Evolutionary conservation across 1,139 yeast species (phyloP), one percentile per base, ranked within the genome.

Genomic region (Suhomyces bribrorum): DNA sequence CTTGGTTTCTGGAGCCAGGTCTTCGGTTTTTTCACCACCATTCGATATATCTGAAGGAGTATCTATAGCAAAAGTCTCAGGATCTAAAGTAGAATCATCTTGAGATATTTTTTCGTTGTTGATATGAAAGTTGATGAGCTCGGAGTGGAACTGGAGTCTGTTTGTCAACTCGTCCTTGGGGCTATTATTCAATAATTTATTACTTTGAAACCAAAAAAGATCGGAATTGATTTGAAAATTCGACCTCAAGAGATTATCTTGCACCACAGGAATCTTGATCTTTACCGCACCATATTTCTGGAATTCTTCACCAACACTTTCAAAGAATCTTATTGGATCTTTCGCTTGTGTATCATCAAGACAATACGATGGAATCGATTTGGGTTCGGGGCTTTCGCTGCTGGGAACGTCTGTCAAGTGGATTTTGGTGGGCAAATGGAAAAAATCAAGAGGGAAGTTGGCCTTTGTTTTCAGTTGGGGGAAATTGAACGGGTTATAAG

Each of bases 251-350:
- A 77, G 38, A 8, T 41, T 54, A 12, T 69, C 51, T 14, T 61
- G 50, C 64, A 73, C 36, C 51, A 57, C 40, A 0, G 86, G 84
- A 0, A 85, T 77, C n/a, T 72, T 66, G 14, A 88, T 62, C 56
- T 86, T 87, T 20, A 86, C 69, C n/a, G 90, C 92, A 1, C 96
- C 96, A 53, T 69, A 74, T 32, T 65, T 53, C 37, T 57, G 57
- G 1, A 88, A 90, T 6, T 65, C 44, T 4, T 62, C 65, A 16
- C 58, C 55, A 2, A 77, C 54, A 16, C 71, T 62, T 44, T 79
- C 83, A 32, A 82, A 69, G 43, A 77, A 73, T 24, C 53, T 55
- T 12, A 77, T 61, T 2, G 81, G 81, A 54, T 81, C 84, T 15
- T 64, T 55, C 41, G 72, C 69, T 43, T 75, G 75, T 5, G 64